A percentile compares a stretch with the other conserved stretches of the same genome.
phyloP scores from a whole-genome alignment of 1,139 yeast species.

The Zygosaccharomyces sapae region DNA sequence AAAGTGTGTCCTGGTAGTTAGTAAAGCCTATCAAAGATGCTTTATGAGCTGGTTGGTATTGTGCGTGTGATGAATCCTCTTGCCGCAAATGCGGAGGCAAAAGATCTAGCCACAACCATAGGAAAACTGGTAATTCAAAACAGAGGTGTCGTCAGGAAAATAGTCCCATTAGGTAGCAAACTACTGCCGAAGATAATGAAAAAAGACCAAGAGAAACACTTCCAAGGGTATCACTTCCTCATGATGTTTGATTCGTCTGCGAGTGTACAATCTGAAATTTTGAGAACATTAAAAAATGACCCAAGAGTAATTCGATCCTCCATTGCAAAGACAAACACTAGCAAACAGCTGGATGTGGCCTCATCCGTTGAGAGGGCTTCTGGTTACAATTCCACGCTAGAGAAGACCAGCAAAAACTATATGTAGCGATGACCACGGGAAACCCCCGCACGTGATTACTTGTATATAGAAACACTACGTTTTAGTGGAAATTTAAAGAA shows the following conservation, averaged over 20 bases:
- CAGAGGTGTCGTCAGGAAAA: conserved; percentile 86
- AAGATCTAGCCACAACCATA: conserved; percentile 61
- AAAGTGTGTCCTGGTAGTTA: no score
- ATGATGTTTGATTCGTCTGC: conserved; percentile 84
- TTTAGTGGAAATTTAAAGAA: neutral
- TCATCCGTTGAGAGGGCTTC: conserved; percentile 46
- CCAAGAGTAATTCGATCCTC: conserved; percentile 85
- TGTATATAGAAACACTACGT: conserved; percentile 3
- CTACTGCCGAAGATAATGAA: conserved; percentile 77
- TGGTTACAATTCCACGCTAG: conserved; percentile 29
- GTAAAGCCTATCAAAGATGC: conserved; percentile 44
- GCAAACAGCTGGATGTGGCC: conserved; percentile 49
- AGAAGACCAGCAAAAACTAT: conserved; percentile 18
- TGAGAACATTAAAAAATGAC: conserved; percentile 75
- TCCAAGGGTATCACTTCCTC: conserved; percentile 83
- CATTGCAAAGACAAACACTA: conserved; percentile 64
- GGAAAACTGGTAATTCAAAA: conserved; percentile 81
- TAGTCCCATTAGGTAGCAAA: conserved; percentile 73
- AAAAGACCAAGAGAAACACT: conserved; percentile 84
- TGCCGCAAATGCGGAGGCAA: conserved; percentile 59
- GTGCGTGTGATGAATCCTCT: conserved; percentile 69
- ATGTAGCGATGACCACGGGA: conserved; percentile 4
- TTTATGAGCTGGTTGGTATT: conserved; percentile 85
- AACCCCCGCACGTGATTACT: neutral
- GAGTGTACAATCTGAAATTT: conserved; percentile 79